Base-by-base conservation (phyloP, 31 red algal genomes). In the Odonthalia washingtoniensis region DNA sequence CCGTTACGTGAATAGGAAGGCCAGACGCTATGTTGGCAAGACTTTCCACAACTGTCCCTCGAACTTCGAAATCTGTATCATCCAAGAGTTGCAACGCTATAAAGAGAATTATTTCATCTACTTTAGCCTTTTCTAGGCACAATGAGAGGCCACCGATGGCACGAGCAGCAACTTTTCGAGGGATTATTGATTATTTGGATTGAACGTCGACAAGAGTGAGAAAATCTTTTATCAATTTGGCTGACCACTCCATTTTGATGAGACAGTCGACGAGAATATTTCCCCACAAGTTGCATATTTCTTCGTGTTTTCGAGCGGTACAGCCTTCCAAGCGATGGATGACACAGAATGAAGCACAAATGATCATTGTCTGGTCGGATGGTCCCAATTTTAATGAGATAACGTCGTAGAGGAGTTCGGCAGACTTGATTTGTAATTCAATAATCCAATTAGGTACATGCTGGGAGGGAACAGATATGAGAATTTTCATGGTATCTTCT, bases 401-500 rank as follows among this genome's bases (percentile, higher is more conserved):
- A 38, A 94, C 91, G 80, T 89, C 78, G 60, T 75, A 85, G 9
- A 94, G 63, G 38, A 78, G 85, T 63, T 94, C 79, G 35, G 91
- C 84, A 0, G 94, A 67, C 52, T 85, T 87, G 82, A 91, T 91
- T 78, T 95, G 94, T 5, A 95, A 42, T 38, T 92, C 94, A 6
- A 77, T 83, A 77, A 73, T 88, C 94, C 89, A 91, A 30, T 35
- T 57, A 4, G 74, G 89, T 0, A 95, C 94, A 30, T 81, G 38
- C 41, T 82, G 40, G 70, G 88, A 95, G 3, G 91, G 65, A 16
- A 91, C 86, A 30, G 94, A 89, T 24, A 95, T 61, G 9, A 95
- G 83, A 67, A 95, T 91, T 36, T 91, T 87, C 75, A 95, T 87
- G 38, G 94, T 92, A 76, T 95, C 94, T 31, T 91, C 84, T 3